Percentiles rank a stretch among this genome's conserved stretches.
Conservation (phyloP, 768 basidiomycete genomes). For the Punctularia strigosozonata region DNA sequence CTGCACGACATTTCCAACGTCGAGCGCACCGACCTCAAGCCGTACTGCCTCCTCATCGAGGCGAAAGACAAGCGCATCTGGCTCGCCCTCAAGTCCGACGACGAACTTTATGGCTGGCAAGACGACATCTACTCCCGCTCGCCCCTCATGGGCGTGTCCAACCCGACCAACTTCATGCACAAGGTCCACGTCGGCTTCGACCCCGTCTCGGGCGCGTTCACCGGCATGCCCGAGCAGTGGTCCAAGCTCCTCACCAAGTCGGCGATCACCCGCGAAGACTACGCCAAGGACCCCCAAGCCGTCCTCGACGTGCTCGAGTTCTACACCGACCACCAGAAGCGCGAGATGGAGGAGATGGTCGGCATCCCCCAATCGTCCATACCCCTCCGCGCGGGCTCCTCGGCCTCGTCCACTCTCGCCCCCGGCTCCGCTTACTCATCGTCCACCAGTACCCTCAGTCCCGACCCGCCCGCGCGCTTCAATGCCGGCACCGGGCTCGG, state of each 20-base stretch:
- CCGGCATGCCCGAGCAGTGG: conserved; percentile 97
- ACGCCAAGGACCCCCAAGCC: conserved; percentile 92
- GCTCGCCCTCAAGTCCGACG: conserved; percentile 81
- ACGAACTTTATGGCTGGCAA: conserved; percentile 97
- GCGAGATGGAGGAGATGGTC: conserved; percentile 66
- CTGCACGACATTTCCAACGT: conserved; percentile 77
- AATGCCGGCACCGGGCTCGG: conserved; percentile 88
- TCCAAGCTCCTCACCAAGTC: conserved; percentile 92
- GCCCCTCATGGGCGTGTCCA: conserved; percentile 86
- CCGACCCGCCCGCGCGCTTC: conserved; percentile 63
- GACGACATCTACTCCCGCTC: conserved; percentile 92
- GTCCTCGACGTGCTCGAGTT: conserved; percentile 97
- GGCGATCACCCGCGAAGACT: conserved; percentile 96
- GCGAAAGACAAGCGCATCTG: conserved; percentile 75
- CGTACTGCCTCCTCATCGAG: conserved; percentile 85
- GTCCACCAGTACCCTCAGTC: conserved; percentile 17
- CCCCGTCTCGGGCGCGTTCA: conserved; percentile 87
- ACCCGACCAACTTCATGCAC: conserved; percentile 96
- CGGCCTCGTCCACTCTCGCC: conserved; percentile 19
- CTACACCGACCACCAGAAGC: conserved; percentile 95
- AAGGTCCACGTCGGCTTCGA: conserved; percentile 98
- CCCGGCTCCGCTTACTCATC: conserved; percentile 15
- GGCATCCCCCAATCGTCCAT: conserved; percentile 16
- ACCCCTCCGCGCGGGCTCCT: conserved; percentile 10
- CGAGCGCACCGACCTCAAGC: conserved; percentile 88